Conservation (phyloP, 257 asterid species). For the Solanum appendiculatum region DNA sequence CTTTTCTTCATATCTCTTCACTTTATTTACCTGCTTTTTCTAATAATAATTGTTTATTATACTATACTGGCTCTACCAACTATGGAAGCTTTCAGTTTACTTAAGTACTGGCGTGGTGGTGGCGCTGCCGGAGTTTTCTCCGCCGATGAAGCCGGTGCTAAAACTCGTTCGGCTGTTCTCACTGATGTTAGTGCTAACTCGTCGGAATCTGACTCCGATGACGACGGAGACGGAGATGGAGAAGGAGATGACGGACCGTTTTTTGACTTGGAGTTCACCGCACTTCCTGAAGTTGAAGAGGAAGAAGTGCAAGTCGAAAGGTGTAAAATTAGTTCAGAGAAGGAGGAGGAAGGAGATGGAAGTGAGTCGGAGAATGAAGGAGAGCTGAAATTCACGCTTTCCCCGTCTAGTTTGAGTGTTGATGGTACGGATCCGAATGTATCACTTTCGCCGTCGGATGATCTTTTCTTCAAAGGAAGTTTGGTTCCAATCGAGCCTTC, state of each 20-base stretch:
- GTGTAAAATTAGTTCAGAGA: neutral
- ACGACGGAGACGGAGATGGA: neutral
- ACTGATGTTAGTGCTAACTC: constrained; percentile 6
- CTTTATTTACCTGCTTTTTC: neutral
- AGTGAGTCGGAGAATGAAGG: constrained; percentile 1
- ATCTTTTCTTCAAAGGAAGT: constrained; percentile 19
- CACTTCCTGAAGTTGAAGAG: constrained; percentile 11
- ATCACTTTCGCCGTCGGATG: constrained; percentile 12
- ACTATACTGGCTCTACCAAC: constrained; percentile 35
- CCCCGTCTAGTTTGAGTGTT: constrained; percentile 4
- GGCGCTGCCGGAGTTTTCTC: neutral
- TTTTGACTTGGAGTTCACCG: constrained; percentile 29
- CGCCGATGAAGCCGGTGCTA: neutral
- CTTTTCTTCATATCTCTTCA: neutral
- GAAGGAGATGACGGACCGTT: constrained; percentile 20
- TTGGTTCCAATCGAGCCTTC: constrained; percentile 22
- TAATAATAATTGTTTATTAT: neutral
- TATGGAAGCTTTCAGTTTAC: constrained; percentile 37
- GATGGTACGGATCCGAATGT: constrained; percentile 1
- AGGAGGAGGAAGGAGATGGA: neutral
- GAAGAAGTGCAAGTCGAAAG: neutral
- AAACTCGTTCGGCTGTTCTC: neutral
- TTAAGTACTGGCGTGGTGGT: constrained; percentile 37
- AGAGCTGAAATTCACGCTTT: constrained; percentile 13
- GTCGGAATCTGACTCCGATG: constrained; percentile 16